Base-by-base conservation (phyloP, 257 asterid genomes). In the Capsicum pubescens region DNA sequence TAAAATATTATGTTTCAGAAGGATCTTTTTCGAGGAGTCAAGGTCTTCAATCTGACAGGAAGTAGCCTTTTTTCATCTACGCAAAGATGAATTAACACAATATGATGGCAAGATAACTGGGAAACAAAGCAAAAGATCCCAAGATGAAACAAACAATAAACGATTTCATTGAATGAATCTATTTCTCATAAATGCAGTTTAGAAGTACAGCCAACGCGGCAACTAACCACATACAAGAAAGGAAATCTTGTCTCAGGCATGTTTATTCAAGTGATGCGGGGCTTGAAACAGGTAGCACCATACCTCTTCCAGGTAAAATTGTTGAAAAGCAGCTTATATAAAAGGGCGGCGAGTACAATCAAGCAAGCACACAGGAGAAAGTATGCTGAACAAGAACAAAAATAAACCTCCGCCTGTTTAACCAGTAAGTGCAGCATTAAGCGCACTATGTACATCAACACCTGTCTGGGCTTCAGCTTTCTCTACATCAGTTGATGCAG, bases 391-490 rank as follows among this genome's bases (percentile, higher is more conserved):
- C 35, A 19, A 74, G 60, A 44, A 48, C 80, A 3, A 74, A 19
- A 11, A 74, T 48, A 74, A 48, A n/a, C 12, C 42, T 48, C 60
- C n/a, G 5, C 13, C 6, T 42, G 52, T 52, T 86, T 91, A 93
- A 80, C 95, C 93, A 0, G 98, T 91, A 82, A 91, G 90, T 83
- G 98, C 96, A 88, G 91, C 94, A 87, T 93, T 95, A 85, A 95
- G 93, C 64, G 98, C 94, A 86, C 98, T 93, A 91, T 95, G 94
- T 60, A 95, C 94, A 74, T 95, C 98, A 19, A 92, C 87, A 5
- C 98, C 96, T 7, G 92, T 91, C 86, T 95, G 96, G 58, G 98
- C 97, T 88, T 95, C 98, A 57, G 97, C 98, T 90, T 95, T 95
- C 89, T 95, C 98, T 39, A 50, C 88, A 79, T 95, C 97, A 11